Evolutionary conservation across 192 early-diverging fungal species (phyloP).

Genomic region (Linnemannia hyalina): DNA sequence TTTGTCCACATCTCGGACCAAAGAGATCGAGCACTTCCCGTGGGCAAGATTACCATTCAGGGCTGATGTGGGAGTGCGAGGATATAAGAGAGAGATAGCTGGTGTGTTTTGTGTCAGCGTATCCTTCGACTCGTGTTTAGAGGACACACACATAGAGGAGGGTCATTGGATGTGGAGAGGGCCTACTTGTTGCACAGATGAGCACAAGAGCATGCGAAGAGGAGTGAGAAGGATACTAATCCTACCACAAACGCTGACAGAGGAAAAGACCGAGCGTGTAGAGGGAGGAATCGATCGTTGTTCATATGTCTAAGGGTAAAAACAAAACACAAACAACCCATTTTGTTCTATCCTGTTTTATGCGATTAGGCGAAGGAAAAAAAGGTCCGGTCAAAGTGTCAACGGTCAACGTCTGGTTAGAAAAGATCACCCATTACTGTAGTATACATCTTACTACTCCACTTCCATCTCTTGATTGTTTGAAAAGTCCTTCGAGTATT

Average conservation of each 20-base stretch:
- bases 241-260: background rate
- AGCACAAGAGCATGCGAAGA: background rate
- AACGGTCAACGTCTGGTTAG: background rate
- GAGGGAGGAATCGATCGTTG: background rate
- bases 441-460: background rate
- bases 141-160: background rate
- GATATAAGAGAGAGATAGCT: background rate
- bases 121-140: background rate
- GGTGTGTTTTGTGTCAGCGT: background rate
- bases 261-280: background rate
- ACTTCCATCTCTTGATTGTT: background rate
- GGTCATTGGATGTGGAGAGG: conserved; percentile 4
- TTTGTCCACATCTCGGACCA: background rate
- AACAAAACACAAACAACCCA: background rate
- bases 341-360: background rate
- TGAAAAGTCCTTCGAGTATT: background rate
- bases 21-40: background rate
- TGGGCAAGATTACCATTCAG: background rate
- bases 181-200: background rate
- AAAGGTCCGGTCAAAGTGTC: conserved; percentile 4
- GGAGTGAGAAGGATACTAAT: background rate
- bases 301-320: background rate
- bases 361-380: background rate
- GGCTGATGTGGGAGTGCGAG: background rate
- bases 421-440: background rate